Conservation (phyloP, 2,329 filamentous ascomycete species). For the Alternaria alternata region DNA sequence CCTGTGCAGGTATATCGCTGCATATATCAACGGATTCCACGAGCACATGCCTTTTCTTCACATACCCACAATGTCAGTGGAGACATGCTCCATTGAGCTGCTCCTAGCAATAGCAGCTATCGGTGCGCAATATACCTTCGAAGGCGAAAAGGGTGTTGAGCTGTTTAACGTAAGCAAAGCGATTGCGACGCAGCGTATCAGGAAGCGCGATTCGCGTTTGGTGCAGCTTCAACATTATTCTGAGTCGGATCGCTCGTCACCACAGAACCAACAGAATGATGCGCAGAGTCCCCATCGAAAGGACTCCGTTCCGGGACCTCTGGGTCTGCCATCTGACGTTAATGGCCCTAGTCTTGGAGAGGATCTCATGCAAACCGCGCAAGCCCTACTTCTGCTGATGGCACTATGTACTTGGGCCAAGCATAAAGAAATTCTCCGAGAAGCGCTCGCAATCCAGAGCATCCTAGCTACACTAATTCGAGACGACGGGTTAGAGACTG, state of each 20-base stretch:
- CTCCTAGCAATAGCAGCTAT: slow-evolving; percentile 73
- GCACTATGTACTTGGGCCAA: slow-evolving; percentile 68
- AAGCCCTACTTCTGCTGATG: slow-evolving; percentile 69
- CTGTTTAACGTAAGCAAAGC: slow-evolving; percentile 66
- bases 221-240: slow-evolving; percentile 37
- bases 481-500: slow-evolving; percentile 61
- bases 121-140: slow-evolving; percentile 70
- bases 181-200: slow-evolving; percentile 62
- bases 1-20: slow-evolving; percentile 72
- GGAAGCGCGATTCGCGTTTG: slow-evolving; percentile 58
- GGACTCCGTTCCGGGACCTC: slow-evolving; percentile 34
- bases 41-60: slow-evolving; percentile 71
- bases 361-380: slow-evolving; percentile 68
- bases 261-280: slow-evolving; percentile 23
- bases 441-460: slow-evolving; percentile 65
- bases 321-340: slow-evolving; percentile 37
- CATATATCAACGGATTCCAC: slow-evolving; percentile 73
- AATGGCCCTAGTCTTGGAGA: slow-evolving; percentile 26
- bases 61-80: slow-evolving; percentile 69
- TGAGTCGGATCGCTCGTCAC: slow-evolving; percentile 30
- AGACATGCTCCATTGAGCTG: slow-evolving; percentile 72
- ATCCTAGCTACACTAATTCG: slow-evolving; percentile 64
- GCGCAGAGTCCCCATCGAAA: slow-evolving; percentile 27
- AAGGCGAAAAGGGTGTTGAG: slow-evolving; percentile 60
- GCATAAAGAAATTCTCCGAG: slow-evolving; percentile 64